phyloP scores from a whole-genome alignment of 768 basidiomycete genomes.

The Suillus subaureus region DNA sequence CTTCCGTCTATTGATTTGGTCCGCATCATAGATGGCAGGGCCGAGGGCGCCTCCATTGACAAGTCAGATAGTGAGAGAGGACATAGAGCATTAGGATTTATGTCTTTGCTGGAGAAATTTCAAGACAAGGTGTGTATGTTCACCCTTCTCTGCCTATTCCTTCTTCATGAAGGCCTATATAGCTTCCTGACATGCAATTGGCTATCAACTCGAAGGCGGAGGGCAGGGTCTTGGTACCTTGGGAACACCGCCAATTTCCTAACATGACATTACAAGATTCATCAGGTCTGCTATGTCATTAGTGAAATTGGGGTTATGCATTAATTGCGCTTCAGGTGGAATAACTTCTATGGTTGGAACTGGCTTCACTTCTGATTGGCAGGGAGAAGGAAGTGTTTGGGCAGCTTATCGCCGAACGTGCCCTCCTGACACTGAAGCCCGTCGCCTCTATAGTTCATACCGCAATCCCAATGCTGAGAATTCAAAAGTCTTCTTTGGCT shows the following conservation, averaged over 20 bases:
- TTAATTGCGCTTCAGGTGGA: slow-evolving; percentile 38
- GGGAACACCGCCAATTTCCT: slow-evolving; percentile 79
- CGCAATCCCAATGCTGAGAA: slow-evolving; percentile 46
- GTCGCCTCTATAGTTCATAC: slow-evolving; percentile 80
- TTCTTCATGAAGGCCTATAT: not conserved
- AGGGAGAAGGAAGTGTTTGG: slow-evolving; percentile 84
- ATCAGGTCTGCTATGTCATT: slow-evolving; percentile 28
- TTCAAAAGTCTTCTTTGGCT: slow-evolving; percentile 28
- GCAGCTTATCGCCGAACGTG: slow-evolving; percentile 95
- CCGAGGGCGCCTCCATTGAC: slow-evolving; percentile 58
- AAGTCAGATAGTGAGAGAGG: slow-evolving; percentile 66
- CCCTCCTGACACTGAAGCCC: slow-evolving; percentile 72
- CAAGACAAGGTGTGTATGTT: slow-evolving; percentile 52
- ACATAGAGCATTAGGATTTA: slow-evolving; percentile 78
- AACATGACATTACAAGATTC: slow-evolving; percentile 59
- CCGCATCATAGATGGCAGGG: slow-evolving; percentile 68
- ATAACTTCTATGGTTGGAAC: slow-evolving; percentile 58
- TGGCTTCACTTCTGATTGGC: slow-evolving; percentile 83
- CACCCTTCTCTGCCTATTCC: not conserved
- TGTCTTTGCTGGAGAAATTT: slow-evolving; percentile 74
- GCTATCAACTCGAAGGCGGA: slow-evolving; percentile 94
- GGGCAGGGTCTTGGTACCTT: slow-evolving; percentile 89
- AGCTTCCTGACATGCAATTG: slow-evolving; percentile 95
- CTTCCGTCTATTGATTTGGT: slow-evolving; percentile 87
- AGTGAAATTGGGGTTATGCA: not conserved